phyloP scores from a whole-genome alignment of 2,329 filamentous ascomycete genomes.

The Talaromyces sp. region DNA sequence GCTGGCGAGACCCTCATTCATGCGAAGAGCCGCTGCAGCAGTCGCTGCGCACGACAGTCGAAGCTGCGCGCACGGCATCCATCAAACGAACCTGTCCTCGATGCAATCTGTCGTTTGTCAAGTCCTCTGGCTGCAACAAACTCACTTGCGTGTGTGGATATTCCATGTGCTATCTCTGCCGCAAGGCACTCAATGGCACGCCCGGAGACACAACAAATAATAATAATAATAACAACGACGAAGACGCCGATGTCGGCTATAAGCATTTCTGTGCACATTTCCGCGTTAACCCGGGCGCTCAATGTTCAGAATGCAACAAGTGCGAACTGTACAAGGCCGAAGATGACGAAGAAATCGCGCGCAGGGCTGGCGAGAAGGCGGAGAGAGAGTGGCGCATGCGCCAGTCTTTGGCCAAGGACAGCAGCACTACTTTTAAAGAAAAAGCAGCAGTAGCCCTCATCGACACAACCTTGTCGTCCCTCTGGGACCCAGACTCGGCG shows the following conservation, averaged over 20 bases:
- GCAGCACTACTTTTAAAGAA: constrained; percentile 18
- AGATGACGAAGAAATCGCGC: constrained; percentile 65
- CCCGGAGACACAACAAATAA: background rate
- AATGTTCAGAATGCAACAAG: constrained; percentile 73
- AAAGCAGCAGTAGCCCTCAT: constrained; percentile 3
- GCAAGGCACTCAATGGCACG: constrained; percentile 54
- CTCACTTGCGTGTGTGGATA: constrained; percentile 93
- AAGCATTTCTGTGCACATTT: constrained; percentile 96
- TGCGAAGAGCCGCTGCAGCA: constrained; percentile 82
- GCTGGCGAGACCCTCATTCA: constrained; percentile 82
- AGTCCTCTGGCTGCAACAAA: constrained; percentile 93
- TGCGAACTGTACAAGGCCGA: constrained; percentile 72
- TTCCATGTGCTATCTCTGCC: constrained; percentile 96
- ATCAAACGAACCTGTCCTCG: constrained; percentile 92
- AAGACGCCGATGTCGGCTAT: constrained; percentile 64
- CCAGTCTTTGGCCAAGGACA: constrained; percentile 44
- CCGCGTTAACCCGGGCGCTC: constrained; percentile 69
- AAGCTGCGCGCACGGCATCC: constrained; percentile 87
- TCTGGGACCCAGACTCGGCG: background rate
- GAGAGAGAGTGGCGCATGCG: constrained; percentile 66
- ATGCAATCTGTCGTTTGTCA: constrained; percentile 89
- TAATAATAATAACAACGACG: constrained; percentile 5
- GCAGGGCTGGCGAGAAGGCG: constrained; percentile 64
- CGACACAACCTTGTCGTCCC: background rate
- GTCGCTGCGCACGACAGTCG: constrained; percentile 81